Evolutionary conservation across 1,284 basidiomycete species (phyloP), one percentile per base, ranked within the genome.

Genomic region (Athelia psychrophila): DNA sequence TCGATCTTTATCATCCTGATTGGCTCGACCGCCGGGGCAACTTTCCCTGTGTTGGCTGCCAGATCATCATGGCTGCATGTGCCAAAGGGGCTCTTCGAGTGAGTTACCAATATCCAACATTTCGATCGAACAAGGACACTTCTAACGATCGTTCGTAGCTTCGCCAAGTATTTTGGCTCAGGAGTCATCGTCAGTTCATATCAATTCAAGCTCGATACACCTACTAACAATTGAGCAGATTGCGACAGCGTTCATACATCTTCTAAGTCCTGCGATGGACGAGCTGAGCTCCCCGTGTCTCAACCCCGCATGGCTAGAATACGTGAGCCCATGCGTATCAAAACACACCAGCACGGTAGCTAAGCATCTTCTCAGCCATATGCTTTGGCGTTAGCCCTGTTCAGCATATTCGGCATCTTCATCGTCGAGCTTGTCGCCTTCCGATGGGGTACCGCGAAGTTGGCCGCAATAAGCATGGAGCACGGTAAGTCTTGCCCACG

Each of bases 101-200:
- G 52, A 53, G 88, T 74, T 2, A 25, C 42, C n/a, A 10, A 27
- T 30, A 5, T 30, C 27, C 27, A 46, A 24, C 5, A 23, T 22
- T 12, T 46, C 44, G 23, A 19, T 27, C 23, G 25, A 23, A 10
- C 6, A 46, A 23, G 9, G 12, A 9, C 42, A 22, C 22, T 22
- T 25, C 54, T 44, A 64, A 62, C 58, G 59, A 58, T 47, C 32
- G 51, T 25, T 22, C 10, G 40, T 55, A 88, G 88, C 45, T 94
- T 96, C 64, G 89, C 91, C 25, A 97, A 96, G 70, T 98, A 91
- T 73, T 98, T 98, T 71, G 96, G 96, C 46, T 94, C 92, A 8
- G 93, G 93, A 25, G 91, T 96, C 54, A 95, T 95, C 64, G 88
- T 89, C 56, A 58, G 83, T 74, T 36, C 44, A 63, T 55, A 66